A percentile compares a stretch with the other conserved stretches of the same genome.
These are phyloP conservation scores for Penicillium thymicola DNA, from an alignment of 2,329 filamentous ascomycete species.

Conservation along the genomic window DNA sequence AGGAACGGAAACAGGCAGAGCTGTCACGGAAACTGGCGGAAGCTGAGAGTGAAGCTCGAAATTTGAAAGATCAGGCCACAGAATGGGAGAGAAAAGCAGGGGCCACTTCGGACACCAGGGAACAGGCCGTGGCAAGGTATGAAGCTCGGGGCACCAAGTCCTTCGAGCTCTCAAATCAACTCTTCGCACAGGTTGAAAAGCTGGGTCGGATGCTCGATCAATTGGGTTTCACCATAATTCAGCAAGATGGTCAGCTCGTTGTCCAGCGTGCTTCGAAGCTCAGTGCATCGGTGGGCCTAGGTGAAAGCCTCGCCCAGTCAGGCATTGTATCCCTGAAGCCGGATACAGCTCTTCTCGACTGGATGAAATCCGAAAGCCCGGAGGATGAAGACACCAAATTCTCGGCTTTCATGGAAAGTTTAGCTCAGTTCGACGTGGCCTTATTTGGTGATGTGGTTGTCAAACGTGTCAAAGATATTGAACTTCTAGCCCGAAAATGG, in stretches of 20 bases:
- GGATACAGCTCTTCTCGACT: constrained; percentile 73
- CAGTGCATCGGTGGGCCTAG: constrained; percentile 35
- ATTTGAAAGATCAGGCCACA: constrained; percentile 71
- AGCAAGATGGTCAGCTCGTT: constrained; percentile 68
- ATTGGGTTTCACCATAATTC: constrained; percentile 76
- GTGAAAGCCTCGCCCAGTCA: constrained; percentile 36
- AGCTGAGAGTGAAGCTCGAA: constrained; percentile 70
- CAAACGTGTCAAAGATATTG: constrained; percentile 88
- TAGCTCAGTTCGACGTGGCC: constrained; percentile 79
- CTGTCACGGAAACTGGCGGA: constrained; percentile 70
- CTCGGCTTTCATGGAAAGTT: constrained; percentile 66
- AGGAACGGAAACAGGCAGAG: constrained; percentile 66
- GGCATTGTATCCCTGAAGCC: constrained; percentile 39
- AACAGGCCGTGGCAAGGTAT: constrained; percentile 52
- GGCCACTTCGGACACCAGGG: constrained; percentile 30
- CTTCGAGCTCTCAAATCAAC: constrained; percentile 77
- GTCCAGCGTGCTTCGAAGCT: constrained; percentile 69
- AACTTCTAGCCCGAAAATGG: constrained; percentile 89
- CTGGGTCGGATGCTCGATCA: constrained; percentile 80
- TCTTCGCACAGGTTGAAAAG: constrained; percentile 81
- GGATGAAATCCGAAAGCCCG: constrained; percentile 68
- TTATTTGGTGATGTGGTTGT: constrained; percentile 79
- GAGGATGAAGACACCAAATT: constrained; percentile 71
- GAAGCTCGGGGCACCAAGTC: constrained; percentile 69
- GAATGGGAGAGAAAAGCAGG: constrained; percentile 61